Percentiles rank a stretch among this genome's conserved stretches.
Conservation (phyloP, 768 basidiomycete species). For the Russula sp. region DNA sequence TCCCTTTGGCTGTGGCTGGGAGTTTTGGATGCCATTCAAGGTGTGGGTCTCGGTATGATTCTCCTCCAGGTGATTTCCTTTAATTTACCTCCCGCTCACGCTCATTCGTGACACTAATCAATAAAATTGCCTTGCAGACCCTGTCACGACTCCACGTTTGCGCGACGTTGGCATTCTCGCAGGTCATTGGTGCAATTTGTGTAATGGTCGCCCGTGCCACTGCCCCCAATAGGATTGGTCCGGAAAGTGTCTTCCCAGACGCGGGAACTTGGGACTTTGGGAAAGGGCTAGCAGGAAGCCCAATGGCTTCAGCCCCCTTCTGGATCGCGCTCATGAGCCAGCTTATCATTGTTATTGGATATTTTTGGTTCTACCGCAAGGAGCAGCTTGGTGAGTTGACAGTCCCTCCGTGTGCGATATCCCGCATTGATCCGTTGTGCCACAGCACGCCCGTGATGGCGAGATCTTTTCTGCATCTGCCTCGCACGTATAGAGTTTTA, state of each 20-base stretch:
- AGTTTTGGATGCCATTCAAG: constrained; percentile 90
- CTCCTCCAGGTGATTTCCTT: constrained; percentile 54
- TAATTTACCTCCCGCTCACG: not conserved
- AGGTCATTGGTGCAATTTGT: constrained; percentile 84
- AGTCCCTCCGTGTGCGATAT: not conserved
- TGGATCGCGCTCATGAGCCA: constrained; percentile 83
- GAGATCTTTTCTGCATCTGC: constrained; percentile 26
- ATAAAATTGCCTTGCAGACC: constrained; percentile 46
- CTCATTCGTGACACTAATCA: constrained; percentile 1
- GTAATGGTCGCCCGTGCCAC: constrained; percentile 93
- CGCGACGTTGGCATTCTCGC: constrained; percentile 86
- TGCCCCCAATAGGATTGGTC: constrained; percentile 86
- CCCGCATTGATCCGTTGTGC: constrained; percentile 1
- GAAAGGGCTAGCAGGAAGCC: constrained; percentile 69
- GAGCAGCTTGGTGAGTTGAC: constrained; percentile 74
- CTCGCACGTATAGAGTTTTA: constrained; percentile 24
- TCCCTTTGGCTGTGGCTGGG: constrained; percentile 95
- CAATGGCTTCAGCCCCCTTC: constrained; percentile 80
- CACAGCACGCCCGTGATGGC: constrained; percentile 35
- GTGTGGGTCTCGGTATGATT: constrained; percentile 92
- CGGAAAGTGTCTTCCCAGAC: constrained; percentile 88
- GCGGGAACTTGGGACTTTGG: constrained; percentile 87
- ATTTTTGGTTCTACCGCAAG: constrained; percentile 97
- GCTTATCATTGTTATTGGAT: constrained; percentile 81
- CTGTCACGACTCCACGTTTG: constrained; percentile 92